These are phyloP conservation scores for Pulveroboletus sp. DNA, from an alignment of 768 basidiomycete genomes.

Conservation along the genomic window DNA sequence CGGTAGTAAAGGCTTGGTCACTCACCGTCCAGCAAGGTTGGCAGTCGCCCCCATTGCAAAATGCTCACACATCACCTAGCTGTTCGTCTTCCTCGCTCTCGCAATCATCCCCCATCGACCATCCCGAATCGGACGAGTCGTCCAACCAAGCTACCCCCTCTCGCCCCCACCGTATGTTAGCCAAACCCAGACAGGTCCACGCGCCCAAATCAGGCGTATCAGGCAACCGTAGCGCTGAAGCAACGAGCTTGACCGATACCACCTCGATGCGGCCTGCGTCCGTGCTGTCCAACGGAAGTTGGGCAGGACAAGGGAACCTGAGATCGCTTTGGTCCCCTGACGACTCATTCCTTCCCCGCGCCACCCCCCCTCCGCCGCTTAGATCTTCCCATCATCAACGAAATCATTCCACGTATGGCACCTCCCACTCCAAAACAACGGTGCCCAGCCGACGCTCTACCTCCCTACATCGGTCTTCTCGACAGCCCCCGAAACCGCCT, in stretches of 20 bases:
- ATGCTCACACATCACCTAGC: background rate
- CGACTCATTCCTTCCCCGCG: slow-evolving; percentile 21
- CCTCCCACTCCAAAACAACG: background rate
- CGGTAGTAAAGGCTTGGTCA: background rate
- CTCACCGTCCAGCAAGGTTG: slow-evolving; percentile 6
- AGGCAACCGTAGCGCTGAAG: background rate
- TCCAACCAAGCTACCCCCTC: background rate
- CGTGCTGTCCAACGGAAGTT: background rate
- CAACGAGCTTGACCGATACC: background rate
- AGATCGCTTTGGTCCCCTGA: slow-evolving; percentile 12
- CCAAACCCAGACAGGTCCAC: background rate
- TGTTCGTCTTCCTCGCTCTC: background rate
- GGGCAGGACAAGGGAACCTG: background rate
- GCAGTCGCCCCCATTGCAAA: background rate
- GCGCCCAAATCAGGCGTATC: background rate
- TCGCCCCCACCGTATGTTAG: background rate
- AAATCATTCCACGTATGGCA: background rate
- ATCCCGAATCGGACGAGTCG: background rate
- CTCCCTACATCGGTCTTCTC: background rate
- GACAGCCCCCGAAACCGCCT: background rate
- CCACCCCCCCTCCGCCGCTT: slow-evolving; percentile 18
- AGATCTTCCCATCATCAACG: slow-evolving; percentile 10
- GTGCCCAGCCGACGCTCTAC: background rate
- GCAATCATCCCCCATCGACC: background rate
- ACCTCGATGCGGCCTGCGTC: background rate